phyloP scores from a whole-genome alignment of 108 stramenopile genomes.

The Cyclotella choctawhatcheeana region DNA sequence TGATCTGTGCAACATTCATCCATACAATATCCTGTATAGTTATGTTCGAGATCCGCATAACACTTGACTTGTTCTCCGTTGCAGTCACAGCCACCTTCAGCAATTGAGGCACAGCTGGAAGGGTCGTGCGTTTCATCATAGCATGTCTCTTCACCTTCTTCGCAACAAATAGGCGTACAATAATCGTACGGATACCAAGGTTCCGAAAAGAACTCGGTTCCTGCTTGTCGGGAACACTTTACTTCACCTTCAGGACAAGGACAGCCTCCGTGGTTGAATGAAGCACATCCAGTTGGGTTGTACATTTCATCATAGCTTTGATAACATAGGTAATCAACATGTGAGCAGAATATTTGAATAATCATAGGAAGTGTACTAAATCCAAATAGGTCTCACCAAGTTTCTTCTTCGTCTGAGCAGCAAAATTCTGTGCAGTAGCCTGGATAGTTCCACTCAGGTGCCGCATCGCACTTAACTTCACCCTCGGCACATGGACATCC shows the following conservation, averaged over 20 bases:
- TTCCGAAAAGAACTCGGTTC: neutral
- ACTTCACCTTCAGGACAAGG: slow-evolving; percentile 15
- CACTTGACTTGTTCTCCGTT: slow-evolving; percentile 13
- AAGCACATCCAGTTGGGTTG: neutral
- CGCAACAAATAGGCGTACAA: slow-evolving; percentile 15
- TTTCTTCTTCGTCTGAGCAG: slow-evolving; percentile 1
- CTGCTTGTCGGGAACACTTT: slow-evolving; percentile 20
- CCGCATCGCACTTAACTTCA: slow-evolving; percentile 12
- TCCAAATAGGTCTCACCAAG: too few species aligned
- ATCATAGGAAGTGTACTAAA: too few species aligned
- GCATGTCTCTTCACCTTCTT: neutral
- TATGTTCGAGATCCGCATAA: neutral
- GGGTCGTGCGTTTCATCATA: neutral
- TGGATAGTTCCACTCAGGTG: neutral
- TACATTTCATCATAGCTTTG: neutral
- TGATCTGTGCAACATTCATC: slow-evolving; percentile 6
- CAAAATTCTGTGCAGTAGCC: slow-evolving; percentile 13
- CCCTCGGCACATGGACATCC: slow-evolving; percentile 16
- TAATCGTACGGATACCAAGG: too few species aligned
- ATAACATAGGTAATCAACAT: slow-evolving; percentile 2
- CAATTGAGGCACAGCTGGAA: neutral
- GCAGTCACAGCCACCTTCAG: slow-evolving; percentile 18
- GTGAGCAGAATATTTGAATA: neutral
- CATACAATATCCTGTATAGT: slow-evolving; percentile 4
- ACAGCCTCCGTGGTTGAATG: slow-evolving; percentile 9